A percentile compares a stretch with the other conserved stretches of the same genome.
These are phyloP conservation scores for Phytophthora lateralis DNA, from an alignment of 352 stramenopile genomes.

Conservation along the genomic window DNA sequence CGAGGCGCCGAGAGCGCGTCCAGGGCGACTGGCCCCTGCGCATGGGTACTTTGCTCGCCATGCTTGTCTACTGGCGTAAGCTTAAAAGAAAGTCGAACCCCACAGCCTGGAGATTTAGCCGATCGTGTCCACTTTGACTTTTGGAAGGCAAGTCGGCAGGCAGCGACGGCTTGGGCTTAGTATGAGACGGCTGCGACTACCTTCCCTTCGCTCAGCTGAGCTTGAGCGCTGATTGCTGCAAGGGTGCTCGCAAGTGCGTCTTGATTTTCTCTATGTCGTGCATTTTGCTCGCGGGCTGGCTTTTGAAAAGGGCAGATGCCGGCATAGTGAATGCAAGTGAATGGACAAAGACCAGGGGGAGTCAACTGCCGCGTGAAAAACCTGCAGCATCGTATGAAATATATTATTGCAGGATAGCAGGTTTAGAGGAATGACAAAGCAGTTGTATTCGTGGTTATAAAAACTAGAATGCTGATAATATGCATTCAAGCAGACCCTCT, in stretches of 20 bases:
- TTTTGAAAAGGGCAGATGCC: conserved; percentile 7
- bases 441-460: too few relatives aligned
- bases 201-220: conserved; percentile 6
- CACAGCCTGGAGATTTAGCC: not conserved
- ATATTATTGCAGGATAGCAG: not conserved
- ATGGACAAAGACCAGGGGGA: not conserved
- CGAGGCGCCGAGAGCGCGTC: conserved; percentile 33
- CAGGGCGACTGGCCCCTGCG: conserved; percentile 10
- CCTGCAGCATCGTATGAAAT: not conserved
- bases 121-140: conserved; percentile 28
- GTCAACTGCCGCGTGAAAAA: not conserved
- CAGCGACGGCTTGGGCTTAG: conserved; percentile 18
- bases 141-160: not conserved
- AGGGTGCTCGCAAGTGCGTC: not conserved
- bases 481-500: not conserved
- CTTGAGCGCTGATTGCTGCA: conserved; percentile 1
- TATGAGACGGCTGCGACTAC: conserved; percentile 9
- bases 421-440: not conserved
- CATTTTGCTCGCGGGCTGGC: conserved; percentile 29
- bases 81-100: conserved; percentile 5
- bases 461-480: not conserved
- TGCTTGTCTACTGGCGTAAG: not conserved
- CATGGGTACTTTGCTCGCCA: conserved; percentile 27
- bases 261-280: conserved; percentile 33
- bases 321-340: conserved; percentile 14